phyloP scores from a whole-genome alignment of 257 asterid genomes.

The Verbascum thapsus region DNA sequence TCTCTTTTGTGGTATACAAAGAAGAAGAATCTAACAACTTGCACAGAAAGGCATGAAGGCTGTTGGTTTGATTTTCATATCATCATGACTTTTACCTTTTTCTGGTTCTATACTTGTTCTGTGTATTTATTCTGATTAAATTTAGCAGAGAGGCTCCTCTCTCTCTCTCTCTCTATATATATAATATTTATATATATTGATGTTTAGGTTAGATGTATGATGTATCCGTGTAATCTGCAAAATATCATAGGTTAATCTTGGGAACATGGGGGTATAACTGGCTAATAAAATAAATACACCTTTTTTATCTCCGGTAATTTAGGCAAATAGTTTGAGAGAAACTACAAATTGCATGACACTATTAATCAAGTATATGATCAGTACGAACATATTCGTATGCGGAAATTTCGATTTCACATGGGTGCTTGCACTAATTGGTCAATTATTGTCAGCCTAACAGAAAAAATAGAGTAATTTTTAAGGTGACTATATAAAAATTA shows the following conservation, averaged over 20 bases:
- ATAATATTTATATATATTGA: background rate
- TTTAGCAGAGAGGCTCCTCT: too few relatives aligned
- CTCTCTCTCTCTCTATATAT: too few relatives aligned
- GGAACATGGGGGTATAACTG: too few relatives aligned
- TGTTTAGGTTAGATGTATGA: too few relatives aligned
- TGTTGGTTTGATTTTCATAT: too few relatives aligned
- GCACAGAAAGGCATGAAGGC: constrained; percentile 23
- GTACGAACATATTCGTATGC: constrained; percentile 6
- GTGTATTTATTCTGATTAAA: constrained; percentile 23
- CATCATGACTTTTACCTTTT: constrained; percentile 23
- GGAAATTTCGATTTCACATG: constrained; percentile 22
- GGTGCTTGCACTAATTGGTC: constrained; percentile 14
- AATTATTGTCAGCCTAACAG: background rate
- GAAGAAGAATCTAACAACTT: constrained; percentile 18
- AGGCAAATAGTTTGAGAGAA: constrained; percentile 15
- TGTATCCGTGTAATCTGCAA: constrained; percentile 26
- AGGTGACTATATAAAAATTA: background rate
- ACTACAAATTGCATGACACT: background rate
- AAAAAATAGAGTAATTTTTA: constrained; percentile 17
- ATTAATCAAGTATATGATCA: background rate
- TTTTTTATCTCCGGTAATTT: constrained; percentile 16
- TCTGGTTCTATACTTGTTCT: constrained; percentile 1
- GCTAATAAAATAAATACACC: too few relatives aligned
- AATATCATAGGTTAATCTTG: constrained; percentile 13
- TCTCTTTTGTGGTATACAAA: constrained; percentile 21